Evolutionary conservation across 2,329 filamentous ascomycete genomes (phyloP).

Genomic region (Lithohypha guttulata): DNA sequence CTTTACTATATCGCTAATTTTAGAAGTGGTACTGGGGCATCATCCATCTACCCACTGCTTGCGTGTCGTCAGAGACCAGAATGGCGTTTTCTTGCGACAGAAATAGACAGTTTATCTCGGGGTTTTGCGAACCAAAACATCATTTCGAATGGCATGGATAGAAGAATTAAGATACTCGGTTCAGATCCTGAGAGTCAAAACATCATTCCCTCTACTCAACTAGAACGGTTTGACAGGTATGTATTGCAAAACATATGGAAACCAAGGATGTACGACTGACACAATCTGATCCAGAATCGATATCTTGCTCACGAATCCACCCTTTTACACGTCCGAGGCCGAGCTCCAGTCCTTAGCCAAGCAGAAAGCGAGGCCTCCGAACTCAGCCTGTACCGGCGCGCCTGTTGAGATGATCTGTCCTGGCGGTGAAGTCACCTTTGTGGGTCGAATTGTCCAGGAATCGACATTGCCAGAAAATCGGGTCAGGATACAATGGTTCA

Average conservation of each 20-base stretch:
- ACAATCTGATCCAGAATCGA: conserved; percentile 42
- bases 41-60: conserved; percentile 81
- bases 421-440: conserved; percentile 70
- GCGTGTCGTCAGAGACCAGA: conserved; percentile 54
- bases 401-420: conserved; percentile 67
- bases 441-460: conserved; percentile 59
- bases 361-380: conserved; percentile 56
- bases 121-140: conserved; percentile 58
- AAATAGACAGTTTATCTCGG: conserved; percentile 65
- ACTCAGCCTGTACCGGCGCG: conserved; percentile 61
- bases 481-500: conserved; percentile 68
- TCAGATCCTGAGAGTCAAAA: conserved; percentile 34
- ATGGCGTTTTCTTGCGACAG: conserved; percentile 69
- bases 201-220: conserved; percentile 47
- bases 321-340: conserved; percentile 69
- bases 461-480: conserved; percentile 8
- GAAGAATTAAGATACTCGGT: conserved; percentile 53
- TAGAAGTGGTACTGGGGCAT: conserved; percentile 68
- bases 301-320: conserved; percentile 90
- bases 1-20: not conserved
- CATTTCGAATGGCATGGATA: conserved; percentile 50
- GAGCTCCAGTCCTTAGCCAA: conserved; percentile 58
- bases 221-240: conserved; percentile 29
- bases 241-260: not conserved
- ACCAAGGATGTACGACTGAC: not conserved